phyloP scores from a whole-genome alignment of 192 early-diverging fungal genomes.

The Coemansia sp. region DNA sequence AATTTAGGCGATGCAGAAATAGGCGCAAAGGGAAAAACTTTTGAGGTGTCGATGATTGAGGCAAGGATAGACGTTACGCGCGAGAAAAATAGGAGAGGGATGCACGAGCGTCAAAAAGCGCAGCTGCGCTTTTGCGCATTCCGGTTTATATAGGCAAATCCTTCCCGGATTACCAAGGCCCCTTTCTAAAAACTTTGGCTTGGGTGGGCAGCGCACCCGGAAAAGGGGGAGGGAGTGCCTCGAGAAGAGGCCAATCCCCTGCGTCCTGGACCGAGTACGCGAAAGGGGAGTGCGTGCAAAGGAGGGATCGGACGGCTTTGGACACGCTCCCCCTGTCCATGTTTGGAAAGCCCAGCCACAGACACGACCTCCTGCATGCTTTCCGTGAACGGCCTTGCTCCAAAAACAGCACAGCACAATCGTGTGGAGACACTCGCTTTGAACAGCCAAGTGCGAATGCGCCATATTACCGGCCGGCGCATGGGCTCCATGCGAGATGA shows the following conservation, averaged over 20 bases:
- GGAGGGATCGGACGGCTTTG: neutral
- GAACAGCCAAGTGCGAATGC: no score
- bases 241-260: neutral
- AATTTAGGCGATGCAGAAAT: neutral
- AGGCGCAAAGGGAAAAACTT: neutral
- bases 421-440: no score
- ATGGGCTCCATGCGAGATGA: no score
- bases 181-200: conserved; percentile 4
- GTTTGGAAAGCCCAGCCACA: neutral
- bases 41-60: neutral
- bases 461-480: no score
- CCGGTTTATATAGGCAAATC: conserved; percentile 2
- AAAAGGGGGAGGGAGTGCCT: neutral
- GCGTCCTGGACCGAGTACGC: neutral
- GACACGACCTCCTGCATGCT: no score
- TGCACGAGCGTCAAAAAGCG: neutral
- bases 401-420: no score
- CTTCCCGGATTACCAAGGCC: neutral
- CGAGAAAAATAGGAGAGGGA: neutral
- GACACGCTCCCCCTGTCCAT: neutral
- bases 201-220: no score
- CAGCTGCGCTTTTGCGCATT: neutral
- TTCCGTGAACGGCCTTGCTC: neutral
- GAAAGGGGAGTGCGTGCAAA: neutral
- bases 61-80: neutral